These are phyloP conservation scores for Solanum peruvianum DNA, from an alignment of 257 asterid species.

Conservation along the genomic window DNA sequence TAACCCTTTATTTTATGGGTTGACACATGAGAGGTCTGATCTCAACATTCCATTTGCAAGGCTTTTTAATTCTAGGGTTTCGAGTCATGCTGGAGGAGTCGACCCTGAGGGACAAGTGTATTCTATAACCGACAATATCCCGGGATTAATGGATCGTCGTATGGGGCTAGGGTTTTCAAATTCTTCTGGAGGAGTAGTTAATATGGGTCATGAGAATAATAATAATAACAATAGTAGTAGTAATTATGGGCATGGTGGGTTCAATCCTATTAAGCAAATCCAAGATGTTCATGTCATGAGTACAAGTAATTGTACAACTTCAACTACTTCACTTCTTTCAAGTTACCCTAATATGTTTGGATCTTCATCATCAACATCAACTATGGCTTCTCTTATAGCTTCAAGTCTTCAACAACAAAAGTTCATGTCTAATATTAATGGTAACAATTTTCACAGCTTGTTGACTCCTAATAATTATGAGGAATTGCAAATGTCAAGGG, in stretches of 20 bases:
- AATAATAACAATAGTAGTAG: background rate
- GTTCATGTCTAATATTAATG: background rate
- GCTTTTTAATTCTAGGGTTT: constrained; percentile 14
- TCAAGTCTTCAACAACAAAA: constrained; percentile 25
- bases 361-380: constrained; percentile 20
- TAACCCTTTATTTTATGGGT: constrained; percentile 25
- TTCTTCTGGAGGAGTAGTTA: constrained; percentile 2
- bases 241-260: constrained; percentile 8
- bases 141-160: constrained; percentile 2
- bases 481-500: constrained; percentile 8
- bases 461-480: constrained; percentile 1
- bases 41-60: constrained; percentile 12
- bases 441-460: constrained; percentile 2
- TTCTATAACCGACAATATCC: background rate
- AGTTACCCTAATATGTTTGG: constrained; percentile 10
- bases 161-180: constrained; percentile 27
- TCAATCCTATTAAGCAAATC: constrained; percentile 13
- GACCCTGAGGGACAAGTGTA: constrained; percentile 1
- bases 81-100: background rate
- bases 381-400: constrained; percentile 32
- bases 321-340: constrained; percentile 18
- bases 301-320: background rate
- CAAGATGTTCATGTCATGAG: constrained; percentile 7
- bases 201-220: background rate
- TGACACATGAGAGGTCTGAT: constrained; percentile 8